Percentiles rank a stretch among this genome's conserved stretches.
These are phyloP conservation scores for Anisodus tanguticus DNA, from an alignment of 257 asterid species.

Conservation along the genomic window DNA sequence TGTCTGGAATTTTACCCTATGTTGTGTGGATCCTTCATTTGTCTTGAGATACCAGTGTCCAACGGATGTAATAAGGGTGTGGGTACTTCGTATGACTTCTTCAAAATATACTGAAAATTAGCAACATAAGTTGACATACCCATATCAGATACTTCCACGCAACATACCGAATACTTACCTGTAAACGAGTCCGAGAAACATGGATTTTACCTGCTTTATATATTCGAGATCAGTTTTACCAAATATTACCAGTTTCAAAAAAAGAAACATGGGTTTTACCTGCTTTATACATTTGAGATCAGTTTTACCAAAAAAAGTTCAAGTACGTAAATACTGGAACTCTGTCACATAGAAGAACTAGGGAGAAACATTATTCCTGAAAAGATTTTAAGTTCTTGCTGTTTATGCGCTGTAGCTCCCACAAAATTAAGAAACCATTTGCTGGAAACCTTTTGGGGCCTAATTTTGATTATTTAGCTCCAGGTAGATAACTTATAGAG, in stretches of 20 bases:
- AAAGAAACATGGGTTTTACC: no score
- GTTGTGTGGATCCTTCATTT: conserved; percentile 5
- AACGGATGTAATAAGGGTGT: neutral
- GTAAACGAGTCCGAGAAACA: neutral
- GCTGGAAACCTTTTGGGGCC: neutral
- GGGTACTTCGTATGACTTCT: neutral
- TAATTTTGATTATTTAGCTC: neutral
- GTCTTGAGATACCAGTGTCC: neutral
- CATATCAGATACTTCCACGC: neutral
- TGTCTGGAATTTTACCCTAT: neutral
- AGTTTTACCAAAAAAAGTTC: neutral
- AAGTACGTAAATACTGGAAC: neutral
- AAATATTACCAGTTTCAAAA: no score
- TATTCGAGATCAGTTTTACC: neutral
- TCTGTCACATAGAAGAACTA: neutral
- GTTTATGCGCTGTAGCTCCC: neutral
- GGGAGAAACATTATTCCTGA: neutral
- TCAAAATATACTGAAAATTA: conserved; percentile 19
- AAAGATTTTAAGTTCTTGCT: conserved; percentile 11
- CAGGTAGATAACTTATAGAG: neutral
- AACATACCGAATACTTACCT: neutral
- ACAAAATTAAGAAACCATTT: neutral
- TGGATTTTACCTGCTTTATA: neutral
- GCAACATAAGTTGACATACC: neutral
- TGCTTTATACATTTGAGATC: no score